Percentiles rank a stretch among this genome's conserved stretches.
These are phyloP conservation scores for Massariosphaeria phaeospora DNA, from an alignment of 495 filamentous ascomycete species.

Conservation along the genomic window DNA sequence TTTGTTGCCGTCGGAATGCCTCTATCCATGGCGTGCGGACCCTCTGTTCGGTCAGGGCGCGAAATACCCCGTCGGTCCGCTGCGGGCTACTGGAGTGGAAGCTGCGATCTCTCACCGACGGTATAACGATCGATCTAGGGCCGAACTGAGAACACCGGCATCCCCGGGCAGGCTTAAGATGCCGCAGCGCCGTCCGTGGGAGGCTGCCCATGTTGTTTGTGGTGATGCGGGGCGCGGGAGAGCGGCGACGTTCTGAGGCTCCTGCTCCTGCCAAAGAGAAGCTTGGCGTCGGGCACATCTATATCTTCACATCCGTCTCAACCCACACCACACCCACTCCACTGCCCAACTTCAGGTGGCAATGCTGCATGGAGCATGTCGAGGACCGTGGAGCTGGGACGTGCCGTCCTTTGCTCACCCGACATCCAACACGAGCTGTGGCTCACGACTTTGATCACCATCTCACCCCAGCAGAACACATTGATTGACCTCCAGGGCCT, in stretches of 20 bases:
- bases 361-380: constrained; percentile 27
- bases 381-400: constrained; percentile 32
- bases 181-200: constrained; percentile 14
- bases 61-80: constrained; percentile 50
- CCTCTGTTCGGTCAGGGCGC: constrained; percentile 50
- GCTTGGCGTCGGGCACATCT: constrained; percentile 9
- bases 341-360: not conserved
- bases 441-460: constrained; percentile 25
- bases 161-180: not conserved
- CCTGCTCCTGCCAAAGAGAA: constrained; percentile 13
- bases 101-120: not conserved
- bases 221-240: constrained; percentile 1
- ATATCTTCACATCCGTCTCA: not conserved
- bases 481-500: constrained; percentile 19
- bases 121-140: not conserved
- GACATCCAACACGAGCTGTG: constrained; percentile 26
- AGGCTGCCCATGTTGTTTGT: constrained; percentile 20
- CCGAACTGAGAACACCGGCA: not conserved
- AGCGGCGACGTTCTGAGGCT: constrained; percentile 6
- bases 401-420: constrained; percentile 27
- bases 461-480: constrained; percentile 18
- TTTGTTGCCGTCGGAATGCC: constrained; percentile 52
- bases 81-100: constrained; percentile 27
- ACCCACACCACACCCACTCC: not conserved
- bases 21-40: constrained; percentile 69